phyloP scores from a whole-genome alignment of 2,329 filamentous ascomycete genomes.

The Trichophaea hybrida region DNA sequence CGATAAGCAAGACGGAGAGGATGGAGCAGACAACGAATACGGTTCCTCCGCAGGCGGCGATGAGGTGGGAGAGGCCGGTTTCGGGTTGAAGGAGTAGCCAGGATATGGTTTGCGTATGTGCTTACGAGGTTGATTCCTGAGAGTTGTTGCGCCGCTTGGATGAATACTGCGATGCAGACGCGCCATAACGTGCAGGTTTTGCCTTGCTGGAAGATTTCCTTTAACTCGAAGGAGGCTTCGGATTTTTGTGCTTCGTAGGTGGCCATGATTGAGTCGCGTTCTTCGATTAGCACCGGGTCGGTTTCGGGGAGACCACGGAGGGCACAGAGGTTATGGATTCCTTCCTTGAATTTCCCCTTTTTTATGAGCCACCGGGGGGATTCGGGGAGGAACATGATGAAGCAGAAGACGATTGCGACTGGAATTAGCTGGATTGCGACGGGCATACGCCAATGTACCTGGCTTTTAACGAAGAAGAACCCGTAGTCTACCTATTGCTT shows the following conservation, averaged over 20 bases:
- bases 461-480: slow-evolving; percentile 34
- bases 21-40: slow-evolving; percentile 43
- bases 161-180: slow-evolving; percentile 38
- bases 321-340: slow-evolving; percentile 39
- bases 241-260: neutral
- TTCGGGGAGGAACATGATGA: slow-evolving; percentile 37
- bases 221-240: neutral
- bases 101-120: slow-evolving; percentile 39
- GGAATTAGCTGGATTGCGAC: slow-evolving; percentile 46
- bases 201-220: slow-evolving; percentile 37
- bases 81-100: slow-evolving; percentile 37
- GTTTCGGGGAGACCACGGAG: slow-evolving; percentile 37
- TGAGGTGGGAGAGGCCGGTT: slow-evolving; percentile 36
- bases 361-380: slow-evolving; percentile 38
- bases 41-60: slow-evolving; percentile 41
- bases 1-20: slow-evolving; percentile 49
- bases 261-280: slow-evolving; percentile 46
- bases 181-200: slow-evolving; percentile 39
- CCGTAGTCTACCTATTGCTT: slow-evolving; percentile 36
- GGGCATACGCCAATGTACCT: slow-evolving; percentile 46
- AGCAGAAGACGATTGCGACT: slow-evolving; percentile 42
- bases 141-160: slow-evolving; percentile 35
- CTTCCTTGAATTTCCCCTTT: slow-evolving; percentile 36
- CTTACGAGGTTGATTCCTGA: slow-evolving; percentile 30
- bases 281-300: slow-evolving; percentile 44